A percentile compares a stretch with the other conserved stretches of the same genome.
phyloP scores from a whole-genome alignment of 108 stramenopile species.

The Nitzschia putrida region DNA sequence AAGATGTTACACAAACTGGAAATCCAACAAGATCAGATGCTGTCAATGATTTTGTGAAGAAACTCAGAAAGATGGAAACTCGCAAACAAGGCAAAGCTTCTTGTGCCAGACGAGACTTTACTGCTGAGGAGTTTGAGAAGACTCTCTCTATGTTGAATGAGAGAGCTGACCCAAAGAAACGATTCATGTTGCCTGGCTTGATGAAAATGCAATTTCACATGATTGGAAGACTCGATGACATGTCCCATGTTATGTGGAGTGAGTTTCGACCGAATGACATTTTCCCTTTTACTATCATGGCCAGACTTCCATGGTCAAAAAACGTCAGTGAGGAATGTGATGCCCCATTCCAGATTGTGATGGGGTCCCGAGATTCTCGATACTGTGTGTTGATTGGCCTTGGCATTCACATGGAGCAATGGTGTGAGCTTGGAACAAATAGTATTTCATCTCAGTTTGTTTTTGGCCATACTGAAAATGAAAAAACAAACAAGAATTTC shows the following conservation, averaged over 20 bases:
- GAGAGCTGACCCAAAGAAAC: no score
- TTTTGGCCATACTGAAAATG: no score
- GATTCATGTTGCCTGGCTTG: no score
- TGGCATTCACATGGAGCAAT: not conserved
- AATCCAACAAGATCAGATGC: constrained; percentile 15
- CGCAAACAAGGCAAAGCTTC: constrained; percentile 18
- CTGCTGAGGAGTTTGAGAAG: constrained; percentile 7
- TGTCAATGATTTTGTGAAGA: constrained; percentile 10
- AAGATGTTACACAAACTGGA: not conserved
- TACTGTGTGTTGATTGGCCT: not conserved
- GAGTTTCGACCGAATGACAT: constrained; percentile 6
- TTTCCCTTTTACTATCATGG: constrained; percentile 1
- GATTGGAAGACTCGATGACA: constrained; percentile 23
- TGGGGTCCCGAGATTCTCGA: constrained; percentile 9
- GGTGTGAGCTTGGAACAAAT: no score
- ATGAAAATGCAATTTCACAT: constrained; percentile 21
- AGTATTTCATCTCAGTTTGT: no score
- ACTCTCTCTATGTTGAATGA: no score
- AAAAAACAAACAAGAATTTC: no score
- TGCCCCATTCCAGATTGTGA: constrained; percentile 25
- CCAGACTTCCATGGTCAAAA: constrained; percentile 22
- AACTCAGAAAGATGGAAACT: constrained; percentile 18
- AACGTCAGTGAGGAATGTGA: constrained; percentile 30
- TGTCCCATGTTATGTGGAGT: not conserved
- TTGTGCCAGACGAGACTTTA: constrained; percentile 2